Percentiles rank a stretch among this genome's conserved stretches.
These are phyloP conservation scores for Penicillium dipodomyicola DNA, from an alignment of 495 filamentous ascomycete genomes.

Conservation along the genomic window DNA sequence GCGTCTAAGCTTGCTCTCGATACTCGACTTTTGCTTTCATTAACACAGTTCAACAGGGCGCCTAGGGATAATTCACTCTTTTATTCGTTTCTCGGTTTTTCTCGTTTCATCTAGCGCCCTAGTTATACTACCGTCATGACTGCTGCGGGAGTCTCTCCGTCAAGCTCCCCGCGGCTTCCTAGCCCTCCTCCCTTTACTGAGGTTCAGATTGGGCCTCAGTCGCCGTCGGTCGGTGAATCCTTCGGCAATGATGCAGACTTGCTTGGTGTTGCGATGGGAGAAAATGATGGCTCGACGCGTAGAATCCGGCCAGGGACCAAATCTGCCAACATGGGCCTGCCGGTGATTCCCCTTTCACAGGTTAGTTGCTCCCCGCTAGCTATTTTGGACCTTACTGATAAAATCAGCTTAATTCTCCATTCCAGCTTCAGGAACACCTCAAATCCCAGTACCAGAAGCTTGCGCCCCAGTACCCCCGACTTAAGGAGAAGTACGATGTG, in stretches of 20 bases:
- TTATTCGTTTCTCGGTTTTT: slow-evolving; percentile 20
- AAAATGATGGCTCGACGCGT: slow-evolving; percentile 66
- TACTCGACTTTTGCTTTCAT: slow-evolving; percentile 18
- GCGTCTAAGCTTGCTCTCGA: slow-evolving; percentile 16
- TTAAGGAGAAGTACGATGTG: too few relatives aligned
- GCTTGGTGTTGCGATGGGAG: slow-evolving; percentile 46
- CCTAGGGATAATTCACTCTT: slow-evolving; percentile 25
- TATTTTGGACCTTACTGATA: slow-evolving; percentile 20
- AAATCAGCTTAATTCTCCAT: slow-evolving; percentile 82
- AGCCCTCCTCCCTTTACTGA: slow-evolving; percentile 88
- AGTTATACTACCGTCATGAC: slow-evolving; percentile 37
- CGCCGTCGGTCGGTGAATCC: slow-evolving; percentile 62
- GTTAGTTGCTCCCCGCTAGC: slow-evolving; percentile 43
- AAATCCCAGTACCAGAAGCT: slow-evolving; percentile 83
- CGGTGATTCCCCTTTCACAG: slow-evolving; percentile 78
- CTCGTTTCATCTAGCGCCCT: slow-evolving; percentile 24
- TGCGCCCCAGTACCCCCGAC: slow-evolving; percentile 38
- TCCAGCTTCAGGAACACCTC: slow-evolving; percentile 97
- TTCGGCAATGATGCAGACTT: slow-evolving; percentile 39
- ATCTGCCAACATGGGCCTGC: slow-evolving; percentile 89
- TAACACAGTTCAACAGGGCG: slow-evolving; percentile 14
- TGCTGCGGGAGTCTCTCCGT: slow-evolving; percentile 60
- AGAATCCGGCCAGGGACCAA: slow-evolving; percentile 92
- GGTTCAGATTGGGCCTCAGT: slow-evolving; percentile 83
- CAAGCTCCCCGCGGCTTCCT: slow-evolving; percentile 81